A percentile compares a stretch with the other conserved stretches of the same genome.
Conservation (phyloP, 345 rosid species). For the Gossypium sturtianum region DNA sequence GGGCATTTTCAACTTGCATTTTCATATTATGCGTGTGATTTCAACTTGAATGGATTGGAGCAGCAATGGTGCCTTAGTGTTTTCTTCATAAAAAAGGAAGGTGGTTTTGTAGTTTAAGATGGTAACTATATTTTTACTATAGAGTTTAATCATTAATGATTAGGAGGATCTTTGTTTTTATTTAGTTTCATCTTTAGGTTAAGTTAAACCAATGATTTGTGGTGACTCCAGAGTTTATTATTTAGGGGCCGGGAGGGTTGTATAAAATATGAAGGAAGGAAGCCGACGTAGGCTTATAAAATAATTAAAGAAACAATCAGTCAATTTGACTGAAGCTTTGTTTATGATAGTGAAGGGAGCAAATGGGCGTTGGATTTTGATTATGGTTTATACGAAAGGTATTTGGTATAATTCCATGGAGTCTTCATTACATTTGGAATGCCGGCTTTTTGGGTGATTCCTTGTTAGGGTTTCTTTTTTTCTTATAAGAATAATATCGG, state of each 20-base stretch:
- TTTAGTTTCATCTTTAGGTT: no score
- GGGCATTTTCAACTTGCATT: slow-evolving; percentile 15
- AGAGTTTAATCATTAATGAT: no score
- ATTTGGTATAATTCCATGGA: slow-evolving; percentile 2
- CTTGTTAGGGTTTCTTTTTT: background rate
- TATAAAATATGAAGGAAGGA: background rate
- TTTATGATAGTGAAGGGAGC: background rate
- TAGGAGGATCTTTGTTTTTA: no score
- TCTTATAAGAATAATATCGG: no score
- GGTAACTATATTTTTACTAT: background rate
- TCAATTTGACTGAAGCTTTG: background rate
- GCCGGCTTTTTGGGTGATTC: background rate
- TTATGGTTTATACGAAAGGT: background rate
- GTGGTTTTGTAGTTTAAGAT: background rate
- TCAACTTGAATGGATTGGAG: background rate
- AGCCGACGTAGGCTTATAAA: background rate
- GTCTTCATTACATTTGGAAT: background rate
- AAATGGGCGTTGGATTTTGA: background rate
- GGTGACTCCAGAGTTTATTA: no score
- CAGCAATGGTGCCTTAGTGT: background rate
- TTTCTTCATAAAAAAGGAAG: background rate
- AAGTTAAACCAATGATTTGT: background rate
- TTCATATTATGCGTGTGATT: background rate
- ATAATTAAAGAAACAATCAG: background rate
- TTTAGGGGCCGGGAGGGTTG: background rate